Conservation (phyloP, 192 early-diverging fungal species). For the Backusella psychrophila region DNA sequence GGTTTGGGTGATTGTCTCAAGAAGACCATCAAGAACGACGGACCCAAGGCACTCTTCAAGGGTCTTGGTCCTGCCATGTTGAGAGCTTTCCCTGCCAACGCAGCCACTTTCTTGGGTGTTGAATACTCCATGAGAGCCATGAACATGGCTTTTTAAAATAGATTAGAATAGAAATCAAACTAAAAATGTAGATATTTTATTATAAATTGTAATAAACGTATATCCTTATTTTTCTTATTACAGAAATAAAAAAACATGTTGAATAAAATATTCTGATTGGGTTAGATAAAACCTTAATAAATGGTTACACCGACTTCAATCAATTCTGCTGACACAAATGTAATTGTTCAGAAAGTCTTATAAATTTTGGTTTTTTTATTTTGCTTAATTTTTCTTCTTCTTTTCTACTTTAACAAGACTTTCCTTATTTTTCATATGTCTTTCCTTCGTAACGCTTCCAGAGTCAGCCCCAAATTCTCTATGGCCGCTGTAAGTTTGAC, state of each 20-base stretch:
- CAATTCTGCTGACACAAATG: slow-evolving; percentile 2
- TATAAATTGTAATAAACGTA: slow-evolving; percentile 1
- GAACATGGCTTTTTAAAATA: slow-evolving; percentile 41
- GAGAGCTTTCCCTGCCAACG: slow-evolving; percentile 83
- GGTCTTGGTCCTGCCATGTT: slow-evolving; percentile 84
- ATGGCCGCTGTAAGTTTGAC: not conserved
- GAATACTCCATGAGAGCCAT: slow-evolving; percentile 51
- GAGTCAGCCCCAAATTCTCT: not conserved
- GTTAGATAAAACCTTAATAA: not conserved
- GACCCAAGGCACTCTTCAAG: slow-evolving; percentile 80
- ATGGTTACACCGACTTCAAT: not conserved
- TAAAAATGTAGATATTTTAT: slow-evolving; percentile 3
- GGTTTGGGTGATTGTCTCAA: slow-evolving; percentile 59
- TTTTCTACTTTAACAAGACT: slow-evolving; percentile 2
- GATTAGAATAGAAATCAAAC: not conserved
- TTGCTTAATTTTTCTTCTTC: not conserved
- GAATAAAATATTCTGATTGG: not conserved
- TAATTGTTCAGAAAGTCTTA: slow-evolving; percentile 1
- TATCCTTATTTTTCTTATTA: slow-evolving; percentile 2
- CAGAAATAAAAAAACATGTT: not conserved
- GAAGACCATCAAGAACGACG: slow-evolving; percentile 66
- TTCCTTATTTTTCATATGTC: not conserved
- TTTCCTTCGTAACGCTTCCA: not conserved
- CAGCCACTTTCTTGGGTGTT: slow-evolving; percentile 68
- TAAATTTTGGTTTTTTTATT: not conserved